A percentile compares a stretch with the other conserved stretches of the same genome.
phyloP scores from a whole-genome alignment of 495 filamentous ascomycete species.

The Gamarada debralockiae region DNA sequence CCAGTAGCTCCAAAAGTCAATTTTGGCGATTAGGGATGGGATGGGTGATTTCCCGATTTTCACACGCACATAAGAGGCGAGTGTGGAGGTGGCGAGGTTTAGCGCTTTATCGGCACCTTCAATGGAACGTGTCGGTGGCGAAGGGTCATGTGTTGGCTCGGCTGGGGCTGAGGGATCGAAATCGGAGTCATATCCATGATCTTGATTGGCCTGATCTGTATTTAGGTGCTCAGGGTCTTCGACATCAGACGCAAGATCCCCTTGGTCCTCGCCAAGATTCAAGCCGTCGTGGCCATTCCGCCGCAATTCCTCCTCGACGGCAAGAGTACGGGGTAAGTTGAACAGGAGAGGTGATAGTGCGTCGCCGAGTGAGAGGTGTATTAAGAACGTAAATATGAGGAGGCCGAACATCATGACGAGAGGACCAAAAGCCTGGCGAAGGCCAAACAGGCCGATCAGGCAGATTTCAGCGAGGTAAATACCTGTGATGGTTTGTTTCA shows the following conservation, averaged over 20 bases:
- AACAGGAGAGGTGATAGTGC: slow-evolving; percentile 75
- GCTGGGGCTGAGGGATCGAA: slow-evolving; percentile 30
- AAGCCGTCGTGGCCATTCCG: slow-evolving; percentile 35
- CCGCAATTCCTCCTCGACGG: slow-evolving; percentile 46
- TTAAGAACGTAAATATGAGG: slow-evolving; percentile 73
- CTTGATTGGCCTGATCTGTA: slow-evolving; percentile 25
- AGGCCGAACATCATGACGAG: slow-evolving; percentile 78
- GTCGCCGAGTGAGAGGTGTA: slow-evolving; percentile 73
- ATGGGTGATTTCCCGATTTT: slow-evolving; percentile 29
- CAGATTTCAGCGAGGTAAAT: slow-evolving; percentile 82
- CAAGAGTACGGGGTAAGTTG: slow-evolving; percentile 65
- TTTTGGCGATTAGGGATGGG: slow-evolving; percentile 31
- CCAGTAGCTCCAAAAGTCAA: slow-evolving; percentile 28
- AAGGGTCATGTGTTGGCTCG: slow-evolving; percentile 32
- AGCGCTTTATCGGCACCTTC: slow-evolving; percentile 24
- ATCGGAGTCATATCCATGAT: slow-evolving; percentile 23
- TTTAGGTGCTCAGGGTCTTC: slow-evolving; percentile 18
- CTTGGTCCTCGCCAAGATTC: slow-evolving; percentile 30
- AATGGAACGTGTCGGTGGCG: slow-evolving; percentile 24
- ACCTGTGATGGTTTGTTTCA: slow-evolving; percentile 86
- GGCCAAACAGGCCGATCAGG: slow-evolving; percentile 85
- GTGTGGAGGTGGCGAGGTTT: slow-evolving; percentile 24
- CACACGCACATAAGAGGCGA: slow-evolving; percentile 15
- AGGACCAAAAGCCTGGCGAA: slow-evolving; percentile 68
- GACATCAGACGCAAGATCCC: slow-evolving; percentile 49